Conservation (phyloP, 441 rosid species). For the Mallotus japonicus region DNA sequence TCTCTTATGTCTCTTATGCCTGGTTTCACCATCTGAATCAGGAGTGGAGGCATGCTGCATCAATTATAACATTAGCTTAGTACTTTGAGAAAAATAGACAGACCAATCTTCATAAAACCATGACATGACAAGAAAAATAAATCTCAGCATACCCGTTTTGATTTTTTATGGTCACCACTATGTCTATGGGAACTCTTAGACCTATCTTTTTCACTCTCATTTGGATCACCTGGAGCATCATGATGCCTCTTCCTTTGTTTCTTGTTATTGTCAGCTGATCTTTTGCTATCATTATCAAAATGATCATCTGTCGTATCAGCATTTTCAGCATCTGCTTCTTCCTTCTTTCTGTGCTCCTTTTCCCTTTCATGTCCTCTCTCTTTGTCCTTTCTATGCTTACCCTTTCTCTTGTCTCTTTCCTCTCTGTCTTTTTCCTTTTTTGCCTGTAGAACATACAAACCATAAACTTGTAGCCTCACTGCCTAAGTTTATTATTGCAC, state of each 20-base stretch:
- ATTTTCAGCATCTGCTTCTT: slow-evolving; percentile 72
- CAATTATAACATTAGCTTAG: slow-evolving; percentile 2
- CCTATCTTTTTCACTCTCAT: slow-evolving; percentile 73
- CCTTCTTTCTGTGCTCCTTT: slow-evolving; percentile 61
- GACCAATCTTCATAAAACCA: not conserved
- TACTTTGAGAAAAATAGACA: not conserved
- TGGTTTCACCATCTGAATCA: slow-evolving; percentile 74
- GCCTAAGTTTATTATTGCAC: not conserved
- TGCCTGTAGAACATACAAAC: slow-evolving; percentile 38
- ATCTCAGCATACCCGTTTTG: slow-evolving; percentile 58
- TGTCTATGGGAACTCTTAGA: slow-evolving; percentile 73
- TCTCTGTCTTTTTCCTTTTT: slow-evolving; percentile 44
- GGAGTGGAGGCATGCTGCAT: slow-evolving; percentile 83
- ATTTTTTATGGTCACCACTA: slow-evolving; percentile 71
- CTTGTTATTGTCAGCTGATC: slow-evolving; percentile 69
- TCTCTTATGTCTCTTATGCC: slow-evolving; percentile 69
- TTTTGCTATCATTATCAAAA: slow-evolving; percentile 52
- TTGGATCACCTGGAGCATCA: slow-evolving; percentile 58
- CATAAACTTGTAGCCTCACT: not conserved
- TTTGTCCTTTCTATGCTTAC: slow-evolving; percentile 70
- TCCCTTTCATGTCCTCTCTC: slow-evolving; percentile 67
- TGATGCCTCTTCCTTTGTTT: slow-evolving; percentile 80
- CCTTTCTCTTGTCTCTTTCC: slow-evolving; percentile 53
- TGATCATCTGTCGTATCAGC: slow-evolving; percentile 46
- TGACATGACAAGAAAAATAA: not conserved